A percentile compares a stretch with the other conserved stretches of the same genome.
phyloP scores from a whole-genome alignment of 164 flowering plant genomes.

The Cinnamomum micranthum region DNA sequence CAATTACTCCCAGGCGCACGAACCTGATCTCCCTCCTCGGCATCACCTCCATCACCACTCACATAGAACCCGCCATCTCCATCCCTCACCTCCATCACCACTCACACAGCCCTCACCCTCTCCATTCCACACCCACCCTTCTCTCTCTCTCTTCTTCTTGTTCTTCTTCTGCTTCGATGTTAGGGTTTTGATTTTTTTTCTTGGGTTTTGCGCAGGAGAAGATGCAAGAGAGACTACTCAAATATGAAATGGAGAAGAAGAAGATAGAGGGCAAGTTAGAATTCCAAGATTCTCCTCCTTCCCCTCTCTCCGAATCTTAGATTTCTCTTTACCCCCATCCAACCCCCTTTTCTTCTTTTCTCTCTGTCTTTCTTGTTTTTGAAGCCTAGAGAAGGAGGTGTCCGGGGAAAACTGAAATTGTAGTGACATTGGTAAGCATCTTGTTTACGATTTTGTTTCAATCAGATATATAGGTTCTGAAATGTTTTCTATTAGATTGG shows the following conservation, averaged over 20 bases:
- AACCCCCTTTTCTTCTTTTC: not conserved
- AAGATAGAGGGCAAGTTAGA: not conserved
- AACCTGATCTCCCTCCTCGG: too few species aligned
- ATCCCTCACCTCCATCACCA: too few species aligned
- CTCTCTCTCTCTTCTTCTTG: not conserved
- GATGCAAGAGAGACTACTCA: slow-evolving; percentile 20
- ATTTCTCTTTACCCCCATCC: not conserved
- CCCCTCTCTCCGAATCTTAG: not conserved
- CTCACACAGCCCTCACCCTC: too few species aligned
- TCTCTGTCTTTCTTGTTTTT: not conserved
- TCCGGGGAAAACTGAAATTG: not conserved
- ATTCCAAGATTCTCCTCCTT: not conserved
- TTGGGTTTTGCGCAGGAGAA: slow-evolving; percentile 14
- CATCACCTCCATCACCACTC: too few species aligned
- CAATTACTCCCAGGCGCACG: too few species aligned
- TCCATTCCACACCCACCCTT: not conserved
- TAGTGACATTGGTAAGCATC: not conserved
- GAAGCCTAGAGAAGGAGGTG: not conserved
- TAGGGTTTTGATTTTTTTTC: not conserved
- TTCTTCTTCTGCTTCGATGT: not conserved
- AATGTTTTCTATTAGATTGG: not conserved
- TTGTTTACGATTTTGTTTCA: not conserved
- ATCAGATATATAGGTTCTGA: not conserved
- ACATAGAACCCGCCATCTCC: too few species aligned
- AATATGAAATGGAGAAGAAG: slow-evolving; percentile 14